Evolutionary conservation across 768 basidiomycete species (phyloP), one percentile per base, ranked within the genome.

Genomic region (Russula sp.): DNA sequence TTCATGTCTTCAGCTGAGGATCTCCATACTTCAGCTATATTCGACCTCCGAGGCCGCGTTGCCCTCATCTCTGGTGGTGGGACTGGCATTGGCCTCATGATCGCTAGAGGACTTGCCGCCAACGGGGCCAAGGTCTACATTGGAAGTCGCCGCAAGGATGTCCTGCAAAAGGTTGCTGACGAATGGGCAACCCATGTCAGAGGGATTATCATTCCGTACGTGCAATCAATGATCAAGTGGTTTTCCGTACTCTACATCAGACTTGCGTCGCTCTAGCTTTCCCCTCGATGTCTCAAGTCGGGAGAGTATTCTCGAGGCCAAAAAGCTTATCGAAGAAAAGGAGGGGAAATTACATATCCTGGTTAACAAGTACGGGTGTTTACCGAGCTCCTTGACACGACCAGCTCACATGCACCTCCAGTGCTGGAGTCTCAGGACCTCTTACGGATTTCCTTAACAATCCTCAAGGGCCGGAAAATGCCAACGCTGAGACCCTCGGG

Each of bases 91-190:
- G 83, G 83, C 36, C 73, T 86, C 63, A 85, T 86, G 83, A 90
- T 90, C 61, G 77, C 89, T 10, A 78, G 80, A 59, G 90, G 88
- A 5, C 80, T 92, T 14, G 90, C 90, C 18, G 80, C 85, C 32
- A 88, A 86, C 69, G 89, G 90, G 1, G 89, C 90, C 16, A 88
- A 84, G 68, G 90, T 91, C 18, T 93, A 92, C 71, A 89, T 92
- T 69, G 86, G 84, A 3, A 87, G 88, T 20, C 79, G 90, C 44
- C 81, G 91, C 52, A 73, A 79, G 53, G 83, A 86, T 5, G 84
- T 89, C 3, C 79, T 93, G 24, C 79, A 88, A 70, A 81, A 78
- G 66, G 78, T 81, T 18, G 76, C 80, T 1, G 46, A 58, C 51
- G 76, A 76, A 11, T 84, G 82, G 80, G 77, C 72, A 55, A 77